Evolutionary conservation across 179 eudicot species (phyloP).

Genomic region (Silene noctiflora): DNA sequence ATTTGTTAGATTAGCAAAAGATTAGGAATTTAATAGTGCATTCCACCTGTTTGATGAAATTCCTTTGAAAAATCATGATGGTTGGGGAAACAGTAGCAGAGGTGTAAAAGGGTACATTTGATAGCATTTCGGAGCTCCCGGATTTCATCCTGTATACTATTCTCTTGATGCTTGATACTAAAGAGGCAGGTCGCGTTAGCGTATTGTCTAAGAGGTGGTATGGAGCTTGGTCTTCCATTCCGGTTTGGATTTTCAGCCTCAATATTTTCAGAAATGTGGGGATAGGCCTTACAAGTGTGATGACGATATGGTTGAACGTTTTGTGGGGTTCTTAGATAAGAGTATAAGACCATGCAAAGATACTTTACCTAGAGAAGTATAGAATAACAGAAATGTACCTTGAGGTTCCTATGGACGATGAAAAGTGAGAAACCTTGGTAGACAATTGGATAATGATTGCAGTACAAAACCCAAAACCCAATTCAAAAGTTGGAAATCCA

Average conservation of each 20-base stretch:
- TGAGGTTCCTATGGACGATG: background rate
- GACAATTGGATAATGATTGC: slow-evolving; percentile 9
- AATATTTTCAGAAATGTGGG: too few relatives aligned
- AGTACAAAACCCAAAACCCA: slow-evolving; percentile 2
- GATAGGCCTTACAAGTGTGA: too few relatives aligned
- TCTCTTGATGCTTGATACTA: background rate
- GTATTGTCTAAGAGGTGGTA: slow-evolving; percentile 12
- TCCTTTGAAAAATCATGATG: background rate
- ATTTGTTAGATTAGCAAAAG: background rate
- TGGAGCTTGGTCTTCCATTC: slow-evolving; percentile 5
- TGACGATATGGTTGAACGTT: background rate
- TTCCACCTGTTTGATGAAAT: too few relatives aligned
- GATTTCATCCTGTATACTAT: slow-evolving; percentile 2
- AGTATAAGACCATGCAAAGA: slow-evolving; percentile 14
- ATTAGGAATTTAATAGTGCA: background rate
- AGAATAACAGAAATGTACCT: background rate
- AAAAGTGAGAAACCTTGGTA: background rate
- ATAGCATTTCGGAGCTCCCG: slow-evolving; percentile 11
- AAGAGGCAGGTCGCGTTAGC: slow-evolving; percentile 9
- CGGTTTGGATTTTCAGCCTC: background rate
- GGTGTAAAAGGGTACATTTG: background rate
- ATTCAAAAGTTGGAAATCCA: background rate
- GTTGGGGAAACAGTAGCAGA: background rate
- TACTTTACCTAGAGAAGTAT: background rate
- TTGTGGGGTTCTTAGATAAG: background rate